phyloP scores from a whole-genome alignment of 2,329 filamentous ascomycete species.

The Cladosporium austrohemisphaericum region DNA sequence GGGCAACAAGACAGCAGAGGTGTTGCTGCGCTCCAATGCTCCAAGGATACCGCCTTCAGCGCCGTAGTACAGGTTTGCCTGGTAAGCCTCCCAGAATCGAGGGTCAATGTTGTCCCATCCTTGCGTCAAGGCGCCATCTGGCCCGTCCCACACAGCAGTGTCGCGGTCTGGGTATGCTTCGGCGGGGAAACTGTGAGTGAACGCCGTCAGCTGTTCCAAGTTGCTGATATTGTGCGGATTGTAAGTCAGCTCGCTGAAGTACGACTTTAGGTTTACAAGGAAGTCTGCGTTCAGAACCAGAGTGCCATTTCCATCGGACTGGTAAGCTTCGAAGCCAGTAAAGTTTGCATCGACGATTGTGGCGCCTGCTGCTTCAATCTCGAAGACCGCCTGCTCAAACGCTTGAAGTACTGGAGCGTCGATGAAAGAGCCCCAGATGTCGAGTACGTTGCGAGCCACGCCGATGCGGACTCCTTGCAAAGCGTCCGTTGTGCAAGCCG shows the following conservation, averaged over 20 bases:
- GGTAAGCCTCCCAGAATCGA: constrained; percentile 56
- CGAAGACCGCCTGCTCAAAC: constrained; percentile 54
- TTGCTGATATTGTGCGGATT: constrained; percentile 56
- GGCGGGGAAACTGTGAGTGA: constrained; percentile 50
- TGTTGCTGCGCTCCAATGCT: constrained; percentile 52
- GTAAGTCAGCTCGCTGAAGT: constrained; percentile 52
- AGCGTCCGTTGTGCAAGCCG: constrained; percentile 51
- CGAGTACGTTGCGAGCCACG: constrained; percentile 58
- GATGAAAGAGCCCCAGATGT: constrained; percentile 29
- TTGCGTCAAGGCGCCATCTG: constrained; percentile 49
- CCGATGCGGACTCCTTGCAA: constrained; percentile 57
- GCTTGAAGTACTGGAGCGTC: constrained; percentile 46
- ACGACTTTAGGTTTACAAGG: constrained; percentile 52
- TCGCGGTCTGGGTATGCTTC: constrained; percentile 63
- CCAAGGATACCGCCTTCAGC: constrained; percentile 60
- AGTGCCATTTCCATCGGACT: constrained; percentile 38
- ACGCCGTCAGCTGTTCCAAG: constrained; percentile 51
- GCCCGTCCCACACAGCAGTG: constrained; percentile 54
- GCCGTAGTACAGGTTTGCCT: constrained; percentile 51
- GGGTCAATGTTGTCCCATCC: constrained; percentile 56
- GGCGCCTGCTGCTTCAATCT: constrained; percentile 55
- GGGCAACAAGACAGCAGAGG: constrained; percentile 62
- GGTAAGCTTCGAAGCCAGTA: constrained; percentile 48
- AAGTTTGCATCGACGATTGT: constrained; percentile 60
- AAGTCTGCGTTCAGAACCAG: constrained; percentile 59